These are phyloP conservation scores for Wickerhamiella domercqiae DNA, from an alignment of 805 yeast genomes.

Conservation along the genomic window DNA sequence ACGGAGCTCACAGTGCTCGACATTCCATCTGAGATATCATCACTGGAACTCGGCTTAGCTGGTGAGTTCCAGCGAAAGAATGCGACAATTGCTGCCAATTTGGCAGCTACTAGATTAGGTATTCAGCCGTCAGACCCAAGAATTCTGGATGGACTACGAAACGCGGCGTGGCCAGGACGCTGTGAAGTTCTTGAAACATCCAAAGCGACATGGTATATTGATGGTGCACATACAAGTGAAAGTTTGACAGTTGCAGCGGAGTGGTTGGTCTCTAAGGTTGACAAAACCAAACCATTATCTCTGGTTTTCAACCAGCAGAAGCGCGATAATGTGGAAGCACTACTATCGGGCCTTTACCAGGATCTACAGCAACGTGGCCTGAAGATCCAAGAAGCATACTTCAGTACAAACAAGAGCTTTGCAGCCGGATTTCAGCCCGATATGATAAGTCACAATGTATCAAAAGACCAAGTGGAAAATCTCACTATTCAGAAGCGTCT, in stretches of 20 bases:
- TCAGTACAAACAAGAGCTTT: slow-evolving; percentile 90
- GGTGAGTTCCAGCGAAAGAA: slow-evolving; percentile 77
- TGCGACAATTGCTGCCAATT: slow-evolving; percentile 72
- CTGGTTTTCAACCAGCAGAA: slow-evolving; percentile 89
- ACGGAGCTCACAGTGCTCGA: slow-evolving; percentile 37
- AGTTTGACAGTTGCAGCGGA: slow-evolving; percentile 65
- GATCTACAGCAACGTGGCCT: slow-evolving; percentile 21
- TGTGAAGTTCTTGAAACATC: slow-evolving; percentile 50
- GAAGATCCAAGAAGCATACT: slow-evolving; percentile 31
- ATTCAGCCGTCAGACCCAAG: slow-evolving; percentile 11
- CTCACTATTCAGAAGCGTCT: slow-evolving; percentile 65
- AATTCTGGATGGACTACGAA: slow-evolving; percentile 11
- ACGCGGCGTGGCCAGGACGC: slow-evolving; percentile 76
- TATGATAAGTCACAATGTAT: slow-evolving; percentile 70
- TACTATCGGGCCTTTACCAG: slow-evolving; percentile 31
- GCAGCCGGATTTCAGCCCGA: slow-evolving; percentile 65
- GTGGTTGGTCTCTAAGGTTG: slow-evolving; percentile 44
- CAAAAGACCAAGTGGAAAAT: slow-evolving; percentile 63
- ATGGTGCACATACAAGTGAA: slow-evolving; percentile 93
- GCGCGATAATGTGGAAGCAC: slow-evolving; percentile 54
- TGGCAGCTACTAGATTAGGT: slow-evolving; percentile 39
- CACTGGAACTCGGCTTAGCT: slow-evolving; percentile 22
- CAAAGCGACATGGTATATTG: slow-evolving; percentile 62
- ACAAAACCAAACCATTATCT: slow-evolving; percentile 26
- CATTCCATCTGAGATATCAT: slow-evolving; percentile 26